Evolutionary conservation across 1,139 yeast species (phyloP).

Genomic region (Maudiozyma humilis): DNA sequence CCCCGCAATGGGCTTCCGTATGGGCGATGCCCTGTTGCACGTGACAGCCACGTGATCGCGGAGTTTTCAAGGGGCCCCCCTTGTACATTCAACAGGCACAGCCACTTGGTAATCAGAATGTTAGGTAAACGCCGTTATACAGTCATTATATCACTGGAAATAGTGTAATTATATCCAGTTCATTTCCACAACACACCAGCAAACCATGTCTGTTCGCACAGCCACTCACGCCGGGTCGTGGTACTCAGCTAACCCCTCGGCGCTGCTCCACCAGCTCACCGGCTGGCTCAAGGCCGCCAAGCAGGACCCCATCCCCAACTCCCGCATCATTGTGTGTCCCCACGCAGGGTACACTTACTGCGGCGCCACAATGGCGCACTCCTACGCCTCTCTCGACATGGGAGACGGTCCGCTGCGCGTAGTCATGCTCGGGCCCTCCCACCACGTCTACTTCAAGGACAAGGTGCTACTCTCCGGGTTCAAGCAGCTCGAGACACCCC

Average conservation of each 20-base stretch:
- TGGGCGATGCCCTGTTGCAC: too few relatives aligned
- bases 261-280: constrained; percentile 44
- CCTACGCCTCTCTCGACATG: constrained; percentile 63
- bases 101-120: too few relatives aligned
- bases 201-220: too few relatives aligned
- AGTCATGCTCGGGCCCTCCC: constrained; percentile 87
- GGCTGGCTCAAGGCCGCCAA: constrained; percentile 34
- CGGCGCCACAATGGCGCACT: constrained; percentile 68
- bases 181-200: too few relatives aligned
- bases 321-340: constrained; percentile 54
- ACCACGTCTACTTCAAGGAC: constrained; percentile 70
- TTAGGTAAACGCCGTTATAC: too few relatives aligned
- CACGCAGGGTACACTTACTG: constrained; percentile 92
- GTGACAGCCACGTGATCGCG: neutral
- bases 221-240: constrained; percentile 90
- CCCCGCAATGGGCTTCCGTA: too few relatives aligned
- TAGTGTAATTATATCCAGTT: too few relatives aligned
- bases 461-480: constrained; percentile 51
- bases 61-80: neutral
- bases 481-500: constrained; percentile 63
- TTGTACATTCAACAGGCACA: neutral
- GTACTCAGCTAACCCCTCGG: constrained; percentile 49
- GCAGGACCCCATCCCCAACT: constrained; percentile 37
- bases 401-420: constrained; percentile 42
- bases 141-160: too few relatives aligned